Evolutionary conservation across 2,329 filamentous ascomycete species (phyloP), one percentile per base, ranked within the genome.

Genomic region (Fusarium sp.): DNA sequence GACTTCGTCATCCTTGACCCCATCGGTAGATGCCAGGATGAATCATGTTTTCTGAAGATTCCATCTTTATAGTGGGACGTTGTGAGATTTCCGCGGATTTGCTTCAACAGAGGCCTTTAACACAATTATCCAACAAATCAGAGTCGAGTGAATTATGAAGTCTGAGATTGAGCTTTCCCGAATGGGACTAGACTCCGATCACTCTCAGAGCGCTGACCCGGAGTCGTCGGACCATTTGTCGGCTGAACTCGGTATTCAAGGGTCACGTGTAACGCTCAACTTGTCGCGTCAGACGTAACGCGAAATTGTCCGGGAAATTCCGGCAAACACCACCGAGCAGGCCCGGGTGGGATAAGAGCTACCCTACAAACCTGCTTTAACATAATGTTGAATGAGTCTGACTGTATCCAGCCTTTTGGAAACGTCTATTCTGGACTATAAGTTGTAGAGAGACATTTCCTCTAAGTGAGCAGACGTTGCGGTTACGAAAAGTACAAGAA

Each of bases 41-140:
- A 32, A 38, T 36, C 12, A 22, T 38, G 26, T 12, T 12, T 32
- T 30, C 22, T 30, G 8, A 60, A 26, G 8, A 30, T 60, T 50
- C 42, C 36, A 54, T n/a, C 26, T 60, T 38, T 32, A 30, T 20
- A 28, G 45, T 41, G 36, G 45, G 34, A n/a, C n/a, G 22, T 32
- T 32, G 11, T 60, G 13, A 52, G 34, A 60, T 60, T 52, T 60
- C 57, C 57, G 57, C 57, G 57, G 57, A 54, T 60, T 45, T 52
- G 30, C 30, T 52, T 52, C 1, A 15, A 26, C 32, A 36, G 30
- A 34, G 13, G 48, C 12, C 30, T 20, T 20, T 15, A 5, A 34
- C 18, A 20, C 9, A 34, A 34, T 52, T 20, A 36, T 24, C 48
- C 4, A 36, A 52, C 48, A 32, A 51, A 51, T 51, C 28, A 51